Base-by-base conservation (phyloP, 129 eudicot genomes). In the Glebionis coronaria region DNA sequence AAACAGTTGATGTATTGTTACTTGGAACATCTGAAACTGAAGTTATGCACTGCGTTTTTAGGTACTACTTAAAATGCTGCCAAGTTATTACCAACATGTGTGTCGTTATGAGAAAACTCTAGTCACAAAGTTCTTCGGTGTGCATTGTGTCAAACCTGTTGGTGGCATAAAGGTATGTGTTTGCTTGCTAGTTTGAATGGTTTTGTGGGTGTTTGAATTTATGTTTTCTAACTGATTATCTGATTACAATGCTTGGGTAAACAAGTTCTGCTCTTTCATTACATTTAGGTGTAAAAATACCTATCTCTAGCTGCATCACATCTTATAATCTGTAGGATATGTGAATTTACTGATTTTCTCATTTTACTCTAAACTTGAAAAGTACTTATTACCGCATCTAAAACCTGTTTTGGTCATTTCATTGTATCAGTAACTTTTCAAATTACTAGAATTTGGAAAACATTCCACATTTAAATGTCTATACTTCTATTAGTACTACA, bases 21-120 rank as follows among this genome's bases (percentile, higher is more conserved):
- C 15, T 58, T 58, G 63, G 63, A 35, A 11, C 63, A 49, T 64
- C 56, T 13, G 57, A 44, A 40, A 29, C 76, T 80, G 40, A 73
- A 31, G 49, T 66, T 68, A 16, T 5, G 29, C 27, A 38, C 35
- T 10, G 45, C 5, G 3, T 58, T 14, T 76, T 75, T 78, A 93
- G 99, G 97, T 93, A 53, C 87, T 94, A 45, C 82, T 84, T 11
- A 90, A 81, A 87, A 94, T 94, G 99, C 94, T 94, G 73, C 90
- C 88, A 44, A 87, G 93, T 65, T 94, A 94, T 81, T 79, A 90
- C 80, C 76, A 94, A 44, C 99, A 94, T 45, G 87, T 94, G 44
- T 73, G 85, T 59, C 81, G 92, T 12, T 94, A 87, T n/a, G 92
- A 90, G 70, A 90, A 90, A 68, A 80, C 99, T 35, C 95, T 94